Evolutionary conservation across 148 eudicot species (phyloP).

Genomic region (Rhododendron ferrugineum): DNA sequence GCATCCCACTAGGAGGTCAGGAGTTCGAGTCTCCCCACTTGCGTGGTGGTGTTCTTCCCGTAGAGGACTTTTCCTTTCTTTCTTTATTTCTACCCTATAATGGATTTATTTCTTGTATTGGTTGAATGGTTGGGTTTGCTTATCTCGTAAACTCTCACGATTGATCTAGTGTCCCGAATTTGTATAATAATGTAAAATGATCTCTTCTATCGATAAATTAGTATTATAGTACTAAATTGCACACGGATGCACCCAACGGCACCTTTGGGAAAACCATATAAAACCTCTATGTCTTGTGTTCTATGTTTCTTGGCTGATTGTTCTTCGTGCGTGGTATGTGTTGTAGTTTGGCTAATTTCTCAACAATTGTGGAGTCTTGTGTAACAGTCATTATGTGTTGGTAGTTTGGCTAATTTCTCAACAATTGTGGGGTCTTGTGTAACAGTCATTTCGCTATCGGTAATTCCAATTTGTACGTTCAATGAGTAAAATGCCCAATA

Average conservation of each 20-base stretch:
- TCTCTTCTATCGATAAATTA: too few relatives aligned
- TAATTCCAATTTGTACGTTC: neutral
- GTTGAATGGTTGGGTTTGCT: too few relatives aligned
- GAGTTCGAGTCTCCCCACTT: too few relatives aligned
- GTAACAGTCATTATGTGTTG: neutral
- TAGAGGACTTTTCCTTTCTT: too few relatives aligned
- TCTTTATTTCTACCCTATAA: too few relatives aligned
- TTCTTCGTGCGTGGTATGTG: neutral
- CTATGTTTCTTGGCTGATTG: neutral
- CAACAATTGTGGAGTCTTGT: neutral
- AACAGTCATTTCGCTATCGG: neutral
- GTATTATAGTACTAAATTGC: too few relatives aligned
- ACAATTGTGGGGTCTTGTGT: neutral
- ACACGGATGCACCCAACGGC: neutral
- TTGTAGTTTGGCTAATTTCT: neutral
- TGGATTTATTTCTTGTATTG: too few relatives aligned
- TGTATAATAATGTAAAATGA: too few relatives aligned
- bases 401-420: neutral
- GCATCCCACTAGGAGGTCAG: too few relatives aligned
- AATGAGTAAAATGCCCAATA: neutral
- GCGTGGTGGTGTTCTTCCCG: too few relatives aligned
- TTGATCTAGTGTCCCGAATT: too few relatives aligned
- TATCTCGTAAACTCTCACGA: too few relatives aligned
- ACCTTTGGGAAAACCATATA: neutral
- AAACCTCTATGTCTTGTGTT: neutral